Base-by-base conservation (phyloP, 148 eudicot species). In the Mesembryanthemum crystallinum region DNA sequence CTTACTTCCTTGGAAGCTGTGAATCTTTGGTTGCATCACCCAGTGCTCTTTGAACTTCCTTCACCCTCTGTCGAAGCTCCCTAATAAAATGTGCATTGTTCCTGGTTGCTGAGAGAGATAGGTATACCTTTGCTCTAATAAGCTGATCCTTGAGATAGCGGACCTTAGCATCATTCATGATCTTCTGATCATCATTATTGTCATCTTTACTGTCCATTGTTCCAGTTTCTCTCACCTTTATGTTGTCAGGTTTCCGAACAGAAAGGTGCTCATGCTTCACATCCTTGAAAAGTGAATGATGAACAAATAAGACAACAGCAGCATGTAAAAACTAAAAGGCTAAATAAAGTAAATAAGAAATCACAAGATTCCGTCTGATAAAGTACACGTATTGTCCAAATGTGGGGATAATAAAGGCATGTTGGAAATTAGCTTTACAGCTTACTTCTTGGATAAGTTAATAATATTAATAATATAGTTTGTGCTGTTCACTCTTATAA, bases 121-220 rank as follows among this genome's bases (percentile, higher is more conserved):
- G 91, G 72, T 84, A 95, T 30, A 92, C 91, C 79, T 77, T 90
- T 73, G 84, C 97, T 73, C 85, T 86, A 69, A 95, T 85, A 58
- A 95, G 88, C 84, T 90, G 98, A 80, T 95, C 98, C 79, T 90
- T 95, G 75, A 95, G 86, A 58, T 85, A 86, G 52, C 84, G 85
- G 86, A 92, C 89, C 80, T 73, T 90, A 62, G 85, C 82, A 86
- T 89, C 88, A 60, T 74, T 67, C 20, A 69, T 17, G 80, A 77
- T 87, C 57, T 67, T 67, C 68, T 45, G 85, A 37, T 80, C 86
- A 80, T 77, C 84, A 69, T 71, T 83, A 76, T 85, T 85, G 62
- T 77, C 92, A 69, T 13, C 73, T 82, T 29, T 82, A 76, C 71
- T 66, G 62, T 79, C 82, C 37, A 42, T 18, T 28, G 35, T 59